A percentile compares a stretch with the other conserved stretches of the same genome.
phyloP scores from a whole-genome alignment of 805 yeast genomes.

The Metschnikowia gelsemii region DNA sequence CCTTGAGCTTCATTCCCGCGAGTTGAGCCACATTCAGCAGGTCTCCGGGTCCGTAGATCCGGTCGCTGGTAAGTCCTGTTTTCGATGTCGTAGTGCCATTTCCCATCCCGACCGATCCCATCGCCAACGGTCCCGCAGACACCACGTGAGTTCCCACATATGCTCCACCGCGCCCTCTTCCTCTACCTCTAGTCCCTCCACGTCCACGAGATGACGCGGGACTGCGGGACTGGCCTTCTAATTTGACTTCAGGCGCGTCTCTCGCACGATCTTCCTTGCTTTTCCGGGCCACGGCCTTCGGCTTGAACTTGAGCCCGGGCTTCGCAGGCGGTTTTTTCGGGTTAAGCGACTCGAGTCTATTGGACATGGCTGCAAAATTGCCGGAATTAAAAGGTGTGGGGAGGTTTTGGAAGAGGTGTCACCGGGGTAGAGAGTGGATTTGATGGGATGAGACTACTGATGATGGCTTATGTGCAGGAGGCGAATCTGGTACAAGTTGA shows the following conservation, averaged over 20 bases:
- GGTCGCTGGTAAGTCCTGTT: constrained; percentile 28
- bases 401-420: neutral
- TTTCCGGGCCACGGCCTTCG: constrained; percentile 83
- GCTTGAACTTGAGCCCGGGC: constrained; percentile 72
- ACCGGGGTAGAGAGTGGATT: neutral
- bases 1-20: constrained; percentile 35
- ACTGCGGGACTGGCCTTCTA: constrained; percentile 25
- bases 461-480: neutral
- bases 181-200: constrained; percentile 33
- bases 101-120: constrained; percentile 55
- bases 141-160: constrained; percentile 61
- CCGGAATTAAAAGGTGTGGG: neutral
- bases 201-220: constrained; percentile 17
- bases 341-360: constrained; percentile 42
- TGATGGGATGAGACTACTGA: neutral
- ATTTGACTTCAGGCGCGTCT: constrained; percentile 57
- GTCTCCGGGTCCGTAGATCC: constrained; percentile 45
- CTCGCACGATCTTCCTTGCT: constrained; percentile 82
- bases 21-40: constrained; percentile 41
- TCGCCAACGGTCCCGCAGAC: constrained; percentile 70
- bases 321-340: constrained; percentile 38
- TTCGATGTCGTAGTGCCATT: constrained; percentile 27
- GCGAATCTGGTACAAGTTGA: neutral
- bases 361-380: constrained; percentile 29
- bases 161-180: constrained; percentile 38